Evolutionary conservation across 2,329 filamentous ascomycete species (phyloP), one percentile per base, ranked within the genome.

Genomic region (Neofusicoccum cordaticola): DNA sequence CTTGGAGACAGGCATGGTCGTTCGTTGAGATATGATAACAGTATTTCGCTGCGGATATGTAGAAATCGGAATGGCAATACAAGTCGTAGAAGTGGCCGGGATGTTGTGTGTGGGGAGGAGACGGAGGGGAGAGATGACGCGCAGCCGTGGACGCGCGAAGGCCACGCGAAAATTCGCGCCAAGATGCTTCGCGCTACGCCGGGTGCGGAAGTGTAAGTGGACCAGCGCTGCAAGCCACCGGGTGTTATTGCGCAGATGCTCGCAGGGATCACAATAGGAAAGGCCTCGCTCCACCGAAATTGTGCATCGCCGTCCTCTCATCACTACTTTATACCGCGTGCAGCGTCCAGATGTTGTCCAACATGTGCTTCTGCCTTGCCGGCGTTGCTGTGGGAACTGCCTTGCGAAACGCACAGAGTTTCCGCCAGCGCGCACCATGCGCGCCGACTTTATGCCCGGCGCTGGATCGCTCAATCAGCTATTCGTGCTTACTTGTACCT

Each of bases 91-190:
- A 63, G 45, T 39, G 22, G n/a, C 12, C n/a, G 39, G 31, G 12
- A 6, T 45, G 39, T 34, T n/a, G 39, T 57, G 39, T 8, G 61
- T 34, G 61, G 37, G 12, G 22, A 42, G 15, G 15, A 37, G 51
- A n/a, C 34, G 42, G 13, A 42, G 47, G 27, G 12, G 41, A 31
- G 42, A 44, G 8, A 48, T 53, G 52, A 64, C 51, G 52, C 52
- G 44, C 44, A 27, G 35, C 19, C 15, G 11, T 47, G 4, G 9
- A 3, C 27, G 12, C 57, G 58, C 47, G 61, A 63, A 37, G 12
- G 27, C 19, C 12, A 61, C 63, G 56, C 63, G 63, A 60, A 65
- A 65, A 65, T 41, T 60, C 50, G 42, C 51, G 51, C 53, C 61
- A 27, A 48, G 39, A n/a, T 7, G 39, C 3, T 27, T 12, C 15